phyloP scores from a whole-genome alignment of 2,329 filamentous ascomycete species.

The Sporothrix phasma region DNA sequence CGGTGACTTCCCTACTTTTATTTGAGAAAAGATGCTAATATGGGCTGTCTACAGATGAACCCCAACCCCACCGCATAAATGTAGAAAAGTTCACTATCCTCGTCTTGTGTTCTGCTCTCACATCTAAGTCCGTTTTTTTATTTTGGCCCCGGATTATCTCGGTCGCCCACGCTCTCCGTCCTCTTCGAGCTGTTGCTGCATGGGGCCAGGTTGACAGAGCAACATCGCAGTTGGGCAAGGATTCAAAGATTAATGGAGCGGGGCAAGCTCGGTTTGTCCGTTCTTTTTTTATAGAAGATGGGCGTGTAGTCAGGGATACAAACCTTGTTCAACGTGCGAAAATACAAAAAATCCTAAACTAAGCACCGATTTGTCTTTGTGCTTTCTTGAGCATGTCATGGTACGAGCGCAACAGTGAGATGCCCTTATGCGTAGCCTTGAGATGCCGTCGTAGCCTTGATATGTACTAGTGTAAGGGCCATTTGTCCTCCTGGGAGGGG shows the following conservation, averaged over 20 bases:
- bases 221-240: not conserved
- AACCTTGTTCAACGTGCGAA: not conserved
- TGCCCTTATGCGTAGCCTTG: too few species aligned
- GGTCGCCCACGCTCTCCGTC: not conserved
- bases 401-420: too few species aligned
- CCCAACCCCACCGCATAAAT: conserved; percentile 20
- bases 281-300: not conserved
- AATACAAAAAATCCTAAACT: not conserved
- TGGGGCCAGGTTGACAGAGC: not conserved
- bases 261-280: not conserved
- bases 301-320: not conserved
- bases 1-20: not conserved
- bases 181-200: not conserved
- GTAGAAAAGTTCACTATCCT: not conserved
- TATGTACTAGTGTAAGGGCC: too few species aligned
- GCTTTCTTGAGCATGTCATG: not conserved
- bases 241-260: not conserved
- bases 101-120: conserved; percentile 3
- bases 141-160: not conserved
- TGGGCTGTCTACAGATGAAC: conserved; percentile 18
- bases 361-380: not conserved
- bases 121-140: not conserved
- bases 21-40: not conserved
- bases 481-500: too few species aligned
- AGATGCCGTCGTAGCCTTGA: too few species aligned